A percentile compares a stretch with the other conserved stretches of the same genome.
Conservation (phyloP, 805 yeast genomes). For the Candida golubevii region DNA sequence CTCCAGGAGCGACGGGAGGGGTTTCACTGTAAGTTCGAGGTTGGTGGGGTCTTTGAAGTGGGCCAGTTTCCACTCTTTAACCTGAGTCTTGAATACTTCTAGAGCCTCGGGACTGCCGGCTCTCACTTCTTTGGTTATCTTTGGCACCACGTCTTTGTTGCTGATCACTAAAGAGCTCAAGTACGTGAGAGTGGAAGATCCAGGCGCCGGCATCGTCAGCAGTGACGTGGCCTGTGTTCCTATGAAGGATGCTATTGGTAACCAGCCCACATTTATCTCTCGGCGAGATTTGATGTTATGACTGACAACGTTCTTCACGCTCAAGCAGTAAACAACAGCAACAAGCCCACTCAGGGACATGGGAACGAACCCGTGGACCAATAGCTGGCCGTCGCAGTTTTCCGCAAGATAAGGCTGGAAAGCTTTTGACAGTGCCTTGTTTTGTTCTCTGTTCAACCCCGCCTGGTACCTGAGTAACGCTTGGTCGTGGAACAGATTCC, state of each 20-base stretch:
- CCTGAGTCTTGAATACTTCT: constrained; percentile 12
- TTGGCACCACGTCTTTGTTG: constrained; percentile 2
- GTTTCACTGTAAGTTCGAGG: background rate
- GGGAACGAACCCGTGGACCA: constrained; percentile 7
- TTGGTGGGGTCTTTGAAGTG: constrained; percentile 5
- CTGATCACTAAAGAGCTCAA: constrained; percentile 5
- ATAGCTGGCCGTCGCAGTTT: constrained; percentile 25
- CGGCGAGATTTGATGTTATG: constrained; percentile 20
- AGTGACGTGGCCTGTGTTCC: background rate
- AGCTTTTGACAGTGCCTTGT: constrained; percentile 12
- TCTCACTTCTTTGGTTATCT: constrained; percentile 1
- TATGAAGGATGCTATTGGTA: background rate
- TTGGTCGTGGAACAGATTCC: constrained; percentile 18
- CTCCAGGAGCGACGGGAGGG: constrained; percentile 3
- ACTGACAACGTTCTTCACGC: constrained; percentile 14
- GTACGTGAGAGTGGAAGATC: constrained; percentile 4
- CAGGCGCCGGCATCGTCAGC: background rate
- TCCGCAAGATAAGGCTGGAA: constrained; percentile 20
- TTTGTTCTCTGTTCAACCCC: constrained; percentile 11
- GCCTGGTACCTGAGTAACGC: constrained; percentile 16
- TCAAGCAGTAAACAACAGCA: constrained; percentile 10
- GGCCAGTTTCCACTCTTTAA: constrained; percentile 15
- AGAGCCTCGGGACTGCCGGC: constrained; percentile 2
- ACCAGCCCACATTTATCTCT: constrained; percentile 9
- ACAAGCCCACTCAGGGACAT: constrained; percentile 5